Base-by-base conservation (phyloP, 1,284 basidiomycete genomes). In the Puccinia triticina region DNA sequence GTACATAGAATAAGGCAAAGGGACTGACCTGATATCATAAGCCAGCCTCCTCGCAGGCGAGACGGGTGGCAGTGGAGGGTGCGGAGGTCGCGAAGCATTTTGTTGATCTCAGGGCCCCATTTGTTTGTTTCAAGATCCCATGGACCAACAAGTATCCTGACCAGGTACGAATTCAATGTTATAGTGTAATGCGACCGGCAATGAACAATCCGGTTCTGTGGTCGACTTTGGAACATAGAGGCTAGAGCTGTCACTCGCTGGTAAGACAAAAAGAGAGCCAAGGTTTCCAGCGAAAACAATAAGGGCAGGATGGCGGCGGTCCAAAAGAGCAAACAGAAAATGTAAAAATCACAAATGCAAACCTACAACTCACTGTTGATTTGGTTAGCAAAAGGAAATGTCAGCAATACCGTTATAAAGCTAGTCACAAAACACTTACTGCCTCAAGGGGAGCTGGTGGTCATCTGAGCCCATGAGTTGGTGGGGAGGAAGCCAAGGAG, bases 141-240 rank as follows among this genome's bases (percentile, higher is more conserved):
- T 21, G 67, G 29, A 80, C 34, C 34, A 46, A 18, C n/a, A 50
- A 71, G 37, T 69, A 55, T 23, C 55, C 69, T 10, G 66, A 46
- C 78, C 78, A 80, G 14, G 78, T 21, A 80, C 40, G 2, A 80
- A 67, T 34, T 80, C 78, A 32, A 80, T 73, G 37, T 80, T 80
- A 26, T 80, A 80, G 5, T 69, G 66, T 34, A 73, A 48, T 21
- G 40, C 50, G 12, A 73, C 21, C 40, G 78, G 69, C 11, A 80
- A 32, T 2, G 78, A 72, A 23, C 57, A 23, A 72, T 80, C 77
- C n/a, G 64, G 48, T 14, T 80, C 78, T 59, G 61, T 80, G 29
- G 55, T n/a, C 12, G 66, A 71, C 46, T 80, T 80, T 26, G 78
- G 78, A 16, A 80, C 67, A 32, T 59, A 80, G 11, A 80, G 55